Evolutionary conservation across 192 early-diverging fungal species (phyloP), one percentile per base, ranked within the genome.

Genomic region (Backusella liffmaniae): DNA sequence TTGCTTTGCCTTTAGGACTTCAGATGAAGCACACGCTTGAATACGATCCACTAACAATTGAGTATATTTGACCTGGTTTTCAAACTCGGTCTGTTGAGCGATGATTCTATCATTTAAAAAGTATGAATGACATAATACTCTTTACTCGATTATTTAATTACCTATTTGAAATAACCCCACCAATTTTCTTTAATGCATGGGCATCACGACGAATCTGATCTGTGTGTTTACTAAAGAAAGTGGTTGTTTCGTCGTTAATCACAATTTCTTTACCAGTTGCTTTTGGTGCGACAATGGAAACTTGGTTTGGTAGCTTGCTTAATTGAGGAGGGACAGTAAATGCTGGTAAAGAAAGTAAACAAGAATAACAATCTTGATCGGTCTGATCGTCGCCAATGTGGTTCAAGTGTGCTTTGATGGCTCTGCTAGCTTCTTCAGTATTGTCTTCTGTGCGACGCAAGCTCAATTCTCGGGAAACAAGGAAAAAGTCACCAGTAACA

Each of bases 401-500:
- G 8, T 1, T 73, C 4, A 74, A 16, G 29, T 77, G 73, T 21
- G 5, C 51, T 30, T 66, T 39, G 10, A 80, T 51, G 13, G 65
- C 74, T 21, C 10, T 65, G 15, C 26, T 23, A 46, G 65, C 15
- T 21, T 21, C 16, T 21, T 26, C 12, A 37, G 32, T 6, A 35
- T 42, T 66, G 4, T 37, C 62, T 26, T 42, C 39, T 16, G 53
- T 51, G 32, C 80, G 53, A 32, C 79, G 74, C 44, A 78, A 66
- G 66, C 77, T 62, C 36, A 73, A 26, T 21, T 73, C 77, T 29
- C 65, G 29, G 18, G 59, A 39, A 9, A 77, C 34, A 2, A 92
- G 76, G 51, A 88, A 86, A 49, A 79, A 83, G 15, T 87, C 83
- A 0, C 84, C 82, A 8, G 90, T 89, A 56, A 92, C 56, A 7